Base-by-base conservation (phyloP, 129 eudicot species). In the Centella asiatica region DNA sequence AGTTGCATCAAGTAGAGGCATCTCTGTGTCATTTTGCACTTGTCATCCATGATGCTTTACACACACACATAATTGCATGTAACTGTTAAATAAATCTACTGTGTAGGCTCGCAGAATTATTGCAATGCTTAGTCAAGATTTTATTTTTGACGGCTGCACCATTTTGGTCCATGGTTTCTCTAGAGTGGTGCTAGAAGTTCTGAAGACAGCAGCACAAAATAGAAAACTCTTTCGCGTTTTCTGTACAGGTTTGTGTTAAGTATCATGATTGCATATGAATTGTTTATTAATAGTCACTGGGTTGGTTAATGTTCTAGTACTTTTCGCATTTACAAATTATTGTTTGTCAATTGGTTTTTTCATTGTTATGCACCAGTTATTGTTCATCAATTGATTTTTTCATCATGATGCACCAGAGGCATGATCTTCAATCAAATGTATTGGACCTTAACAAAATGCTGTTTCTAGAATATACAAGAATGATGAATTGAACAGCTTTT, bases 151-250 rank as follows among this genome's bases (percentile, higher is more conserved):
- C 74, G 98, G 98, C n/a, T 92, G 98, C 64, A 92, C 98, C 40
- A 92, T 92, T 65, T 78, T 92, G 68, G 98, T 92, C 48, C 98
- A 92, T 67, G 98, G 98, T 77, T 92, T 87, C 78, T 92, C 96
- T 31, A 71, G 96, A 74, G 98, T 92, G 1, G 98, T 92, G 51
- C 70, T 92, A 71, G 96, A 87, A 73, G 81, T 84, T 36, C 72
- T 87, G 79, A 92, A 81, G 74, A 74, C 90, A 31, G 96, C 98
- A 44, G 98, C 96, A 2, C 72, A 77, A 69, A 92, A 70, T 44
- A 80, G 83, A 68, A 92, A 92, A 75, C 75, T 70, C 20, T 92
- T 92, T 53, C 88, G 90, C 44, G 96, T 92, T 63, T 65, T 92
- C 39, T 92, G 98, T 71, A 92, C 98, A 86, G 95, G 98, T 90